Evolutionary conservation across 2,329 filamentous ascomycete genomes (phyloP), one percentile per base, ranked within the genome.

Genomic region (Xylariaceae sp.): DNA sequence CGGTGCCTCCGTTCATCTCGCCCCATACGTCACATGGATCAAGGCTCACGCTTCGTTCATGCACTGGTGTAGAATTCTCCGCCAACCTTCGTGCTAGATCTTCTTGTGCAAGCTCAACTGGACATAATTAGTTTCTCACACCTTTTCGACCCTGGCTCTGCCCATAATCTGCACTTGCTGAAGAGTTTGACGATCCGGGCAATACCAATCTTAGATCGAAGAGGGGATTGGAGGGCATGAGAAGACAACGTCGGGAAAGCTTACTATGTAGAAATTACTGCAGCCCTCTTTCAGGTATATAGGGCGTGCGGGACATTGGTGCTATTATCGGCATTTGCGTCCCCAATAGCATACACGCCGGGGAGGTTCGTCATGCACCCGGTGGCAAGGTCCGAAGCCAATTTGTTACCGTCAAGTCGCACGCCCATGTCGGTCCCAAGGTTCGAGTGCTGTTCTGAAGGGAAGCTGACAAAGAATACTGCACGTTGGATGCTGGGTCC

Each of bases 231-330:
- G 20, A 11, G 32, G 21, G 2, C 4, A 22, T 17, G 2, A 16
- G 19, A 25, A 22, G 2, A 27, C 4, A 32, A 4, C 27, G n/a
- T n/a, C n/a, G n/a, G n/a, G n/a, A n/a, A n/a, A 35, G 65, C 75
- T 67, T 57, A 80, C 77, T 70, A 52, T 83, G 80, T 4, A 80
- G 47, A 39, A 64, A 79, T n/a, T 1, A 83, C 78, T 5, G 76
- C 79, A 0, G 78, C 67, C 22, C 71, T 62, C 69, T 83, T 83
- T 3, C 79, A 80, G 11, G 67, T 75, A 55, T 68, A 83, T 55
- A 83, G 70, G 0, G 80, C 80, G 50, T 82, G 79, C 0, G 78
- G 78, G 1, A 83, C 73, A 50, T 83, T 83, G 3, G 78, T 82
- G 7, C 69, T 66, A n/a, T 74, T 74, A 42, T 82, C 79, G 23